Evolutionary conservation across 164 flowering plant species (phyloP).

Genomic region (Vitis riparia): DNA sequence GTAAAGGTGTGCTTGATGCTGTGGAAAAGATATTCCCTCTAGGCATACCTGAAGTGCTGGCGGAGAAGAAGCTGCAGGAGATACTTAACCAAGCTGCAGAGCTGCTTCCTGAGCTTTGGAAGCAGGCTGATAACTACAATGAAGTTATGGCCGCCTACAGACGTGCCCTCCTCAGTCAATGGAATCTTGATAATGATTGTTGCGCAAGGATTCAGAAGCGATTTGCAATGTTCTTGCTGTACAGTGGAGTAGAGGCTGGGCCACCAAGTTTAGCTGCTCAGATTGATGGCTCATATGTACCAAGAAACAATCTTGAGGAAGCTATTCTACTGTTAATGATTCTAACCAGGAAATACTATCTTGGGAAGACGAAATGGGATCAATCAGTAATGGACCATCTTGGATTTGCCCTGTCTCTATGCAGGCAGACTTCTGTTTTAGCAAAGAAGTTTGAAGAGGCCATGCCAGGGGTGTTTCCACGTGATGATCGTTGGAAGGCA

Average conservation of each 20-base stretch:
- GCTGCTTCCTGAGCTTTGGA: conserved; percentile 97
- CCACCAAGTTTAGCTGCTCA: conserved; percentile 82
- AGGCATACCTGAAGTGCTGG: conserved; percentile 69
- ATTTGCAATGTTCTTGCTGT: conserved; percentile 79
- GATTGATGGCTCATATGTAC: conserved; percentile 78
- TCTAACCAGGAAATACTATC: conserved; percentile 62
- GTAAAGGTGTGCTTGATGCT: conserved; percentile 86
- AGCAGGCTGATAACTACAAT: conserved; percentile 61
- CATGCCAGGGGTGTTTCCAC: conserved; percentile 75
- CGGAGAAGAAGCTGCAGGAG: conserved; percentile 81
- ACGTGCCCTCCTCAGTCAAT: conserved; percentile 82
- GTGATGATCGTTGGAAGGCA: conserved; percentile 77
- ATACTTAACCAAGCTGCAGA: conserved; percentile 86
- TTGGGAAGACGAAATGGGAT: conserved; percentile 79
- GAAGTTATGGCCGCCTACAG: conserved; percentile 85
- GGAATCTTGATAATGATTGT: conserved; percentile 83
- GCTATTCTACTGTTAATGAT: conserved; percentile 87
- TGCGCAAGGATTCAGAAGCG: conserved; percentile 84
- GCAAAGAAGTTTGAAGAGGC: conserved; percentile 79
- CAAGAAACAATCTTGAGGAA: conserved; percentile 87
- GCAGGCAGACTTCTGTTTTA: conserved; percentile 69
- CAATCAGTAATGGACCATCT: conserved; percentile 86
- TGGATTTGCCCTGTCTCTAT: conserved; percentile 77
- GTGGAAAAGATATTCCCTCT: conserved; percentile 77
- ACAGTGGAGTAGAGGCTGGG: conserved; percentile 86